Conservation (phyloP, 106 monocot species). For the Apostasia shenzhenica region DNA sequence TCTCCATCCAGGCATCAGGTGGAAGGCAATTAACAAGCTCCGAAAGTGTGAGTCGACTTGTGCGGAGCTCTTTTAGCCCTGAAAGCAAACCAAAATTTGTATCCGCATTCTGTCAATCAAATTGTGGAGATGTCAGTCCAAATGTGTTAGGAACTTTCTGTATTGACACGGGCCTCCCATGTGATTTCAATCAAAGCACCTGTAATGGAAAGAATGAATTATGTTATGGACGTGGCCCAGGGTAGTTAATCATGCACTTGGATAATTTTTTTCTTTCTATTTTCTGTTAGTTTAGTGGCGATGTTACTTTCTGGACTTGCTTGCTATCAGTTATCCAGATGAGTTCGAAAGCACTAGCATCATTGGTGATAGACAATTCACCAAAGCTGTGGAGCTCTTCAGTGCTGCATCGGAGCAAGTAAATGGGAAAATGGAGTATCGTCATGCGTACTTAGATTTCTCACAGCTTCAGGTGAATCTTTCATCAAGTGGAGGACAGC, state of each 20-base stretch:
- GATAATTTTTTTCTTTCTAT: background rate
- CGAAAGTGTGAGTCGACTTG: slow-evolving; percentile 26
- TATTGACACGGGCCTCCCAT: slow-evolving; percentile 71
- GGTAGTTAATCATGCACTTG: slow-evolving; percentile 28
- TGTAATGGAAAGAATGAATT: slow-evolving; percentile 94
- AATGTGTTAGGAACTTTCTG: slow-evolving; percentile 89
- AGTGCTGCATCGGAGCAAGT: slow-evolving; percentile 58
- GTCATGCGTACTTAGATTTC: slow-evolving; percentile 71
- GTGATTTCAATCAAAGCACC: slow-evolving; percentile 93
- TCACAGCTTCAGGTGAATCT: slow-evolving; percentile 63
- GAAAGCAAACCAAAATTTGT: slow-evolving; percentile 58
- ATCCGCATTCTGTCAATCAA: slow-evolving; percentile 88
- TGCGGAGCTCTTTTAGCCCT: slow-evolving; percentile 42
- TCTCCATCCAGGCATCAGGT: slow-evolving; percentile 66
- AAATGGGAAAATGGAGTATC: slow-evolving; percentile 68
- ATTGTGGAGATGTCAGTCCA: slow-evolving; percentile 96
- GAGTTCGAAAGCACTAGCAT: slow-evolving; percentile 90
- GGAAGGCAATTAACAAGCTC: slow-evolving; percentile 41
- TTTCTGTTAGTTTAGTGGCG: too few species aligned
- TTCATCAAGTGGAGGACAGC: slow-evolving; percentile 23
- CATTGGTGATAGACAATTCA: slow-evolving; percentile 72
- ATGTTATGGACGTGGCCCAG: slow-evolving; percentile 89
- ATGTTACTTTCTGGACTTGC: background rate
- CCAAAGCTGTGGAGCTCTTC: slow-evolving; percentile 76
- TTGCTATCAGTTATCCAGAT: slow-evolving; percentile 68